Conservation (phyloP, 192 early-diverging fungal species). For the Spizellomyces sp. region DNA sequence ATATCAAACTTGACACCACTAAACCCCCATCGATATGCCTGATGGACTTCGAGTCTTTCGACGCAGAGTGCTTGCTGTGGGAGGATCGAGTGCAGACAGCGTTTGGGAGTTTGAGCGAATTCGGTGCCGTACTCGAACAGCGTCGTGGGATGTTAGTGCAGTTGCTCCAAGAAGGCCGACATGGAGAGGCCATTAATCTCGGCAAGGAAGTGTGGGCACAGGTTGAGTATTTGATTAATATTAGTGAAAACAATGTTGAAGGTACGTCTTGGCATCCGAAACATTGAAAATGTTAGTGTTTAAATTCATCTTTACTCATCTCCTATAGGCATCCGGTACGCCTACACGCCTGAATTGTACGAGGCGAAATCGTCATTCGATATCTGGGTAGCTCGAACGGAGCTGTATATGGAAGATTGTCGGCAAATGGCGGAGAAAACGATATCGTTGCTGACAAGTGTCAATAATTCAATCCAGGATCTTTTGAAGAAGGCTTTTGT, state of each 20-base stretch:
- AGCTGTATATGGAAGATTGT: conserved; percentile 1
- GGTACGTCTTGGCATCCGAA: background rate
- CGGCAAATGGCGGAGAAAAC: background rate
- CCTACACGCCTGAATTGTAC: background rate
- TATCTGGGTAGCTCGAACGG: background rate
- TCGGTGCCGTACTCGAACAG: background rate
- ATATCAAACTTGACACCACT: conserved; percentile 2
- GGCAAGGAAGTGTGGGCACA: conserved; percentile 4
- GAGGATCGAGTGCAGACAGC: conserved; percentile 8
- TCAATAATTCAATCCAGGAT: background rate
- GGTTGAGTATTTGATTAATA: conserved; percentile 4
- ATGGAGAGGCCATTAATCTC: background rate
- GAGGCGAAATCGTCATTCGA: background rate
- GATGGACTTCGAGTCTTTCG: background rate
- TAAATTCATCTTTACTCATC: background rate
- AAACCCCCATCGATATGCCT: background rate
- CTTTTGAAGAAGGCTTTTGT: background rate
- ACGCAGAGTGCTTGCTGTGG: conserved; percentile 11
- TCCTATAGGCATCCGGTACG: background rate
- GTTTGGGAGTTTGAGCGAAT: conserved; percentile 9
- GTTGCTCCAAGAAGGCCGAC: background rate
- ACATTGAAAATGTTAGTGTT: background rate
- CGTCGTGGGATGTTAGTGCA: background rate
- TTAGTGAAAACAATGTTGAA: background rate
- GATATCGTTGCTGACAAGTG: background rate